Base-by-base conservation (phyloP, 768 basidiomycete genomes). In the Boletellus sp. region DNA sequence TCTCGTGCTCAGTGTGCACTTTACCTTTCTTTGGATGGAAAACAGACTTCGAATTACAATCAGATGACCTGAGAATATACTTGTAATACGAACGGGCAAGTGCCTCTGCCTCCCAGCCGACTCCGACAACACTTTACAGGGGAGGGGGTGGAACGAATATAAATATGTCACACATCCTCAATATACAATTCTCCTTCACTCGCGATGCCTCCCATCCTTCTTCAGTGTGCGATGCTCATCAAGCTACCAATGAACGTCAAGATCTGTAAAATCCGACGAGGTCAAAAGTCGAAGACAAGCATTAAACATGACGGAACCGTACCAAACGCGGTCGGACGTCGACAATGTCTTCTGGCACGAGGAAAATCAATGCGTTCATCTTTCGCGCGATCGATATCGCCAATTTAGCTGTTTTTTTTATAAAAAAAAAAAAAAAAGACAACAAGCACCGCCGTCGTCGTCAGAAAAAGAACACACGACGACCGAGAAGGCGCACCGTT, bases 301-400 rank as follows among this genome's bases (percentile, higher is more conserved):
- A 42, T 15, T 11, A 23, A 1, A 44, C 33, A 20, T 23, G 2
- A 24, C 19, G 24, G 32, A 26, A 17, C 76, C 88, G 35, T 65
- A 95, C 93, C 66, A 96, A 76, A 51, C 91, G 83, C 28, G 93
- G 83, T 37, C 95, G 84, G 52, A 97, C 80, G 66, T 97, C 94
- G 32, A 98, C 93, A 59, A 97, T 94, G 70, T 94, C 94, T 64
- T 98, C 95, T 0, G 95, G 94, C 0, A 97, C 95, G 51, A 98
- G 72, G 79, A 97, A 97, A 61, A 97, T 97, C 59, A 96, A 70
- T 5, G 91, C 90, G 47, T 92, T 90, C 85, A 94, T 86, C 79
- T 98, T 98, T 63, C 95, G 79, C n/a, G 95, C 94, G 59, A 98
- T 97, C 3, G 95, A 97, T 59, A 98, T 97, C 8, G 93, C 95